Base-by-base conservation (phyloP, 306 rosid species). In the Alnus rubra region DNA sequence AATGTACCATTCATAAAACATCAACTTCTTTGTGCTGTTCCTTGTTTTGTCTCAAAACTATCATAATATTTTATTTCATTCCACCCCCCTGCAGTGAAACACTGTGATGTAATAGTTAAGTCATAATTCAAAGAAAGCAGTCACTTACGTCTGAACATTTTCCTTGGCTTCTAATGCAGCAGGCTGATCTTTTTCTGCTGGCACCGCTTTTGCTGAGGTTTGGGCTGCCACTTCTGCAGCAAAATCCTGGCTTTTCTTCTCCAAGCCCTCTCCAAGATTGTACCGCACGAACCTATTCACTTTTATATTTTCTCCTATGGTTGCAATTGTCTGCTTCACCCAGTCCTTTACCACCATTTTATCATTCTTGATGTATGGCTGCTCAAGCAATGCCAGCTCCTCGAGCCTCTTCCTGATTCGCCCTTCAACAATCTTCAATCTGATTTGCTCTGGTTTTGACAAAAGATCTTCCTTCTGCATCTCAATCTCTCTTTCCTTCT, bases 181-280 rank as follows among this genome's bases (percentile, higher is more conserved):
- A 74, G 94, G 88, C 86, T 87, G 86, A 82, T 81, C 90, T 87
- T 84, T 83, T 39, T 37, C 90, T 70, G 83, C 79, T 69, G 92
- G 80, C 30, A 31, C 84, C 6, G 87, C 50, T 85, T 89, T 90
- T 70, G 97, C 96, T 7, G 93, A 80, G 73, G 99, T 96, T 83
- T 96, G 99, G 79, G 99, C 99, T 37, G 98, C 99, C 71, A 96
- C 99, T 84, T 96, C 99, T 33, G 98, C 99, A 71, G 99, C 98
- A 83, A 96, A 96, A 84, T 93, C 97, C 83, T 93, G 98, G 77
- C 96, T 96, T 88, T 87, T 92, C 90, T 96, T 96, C 81, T 93
- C 93, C 89, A 96, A 88, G 85, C 99, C 99, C 79, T 96, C 99
- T 69, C 99, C 99, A 62, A 96, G 98, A 82, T 91, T 96, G 88